phyloP scores from a whole-genome alignment of 2,329 filamentous ascomycete genomes.

The Blastomyces emzantsi region DNA sequence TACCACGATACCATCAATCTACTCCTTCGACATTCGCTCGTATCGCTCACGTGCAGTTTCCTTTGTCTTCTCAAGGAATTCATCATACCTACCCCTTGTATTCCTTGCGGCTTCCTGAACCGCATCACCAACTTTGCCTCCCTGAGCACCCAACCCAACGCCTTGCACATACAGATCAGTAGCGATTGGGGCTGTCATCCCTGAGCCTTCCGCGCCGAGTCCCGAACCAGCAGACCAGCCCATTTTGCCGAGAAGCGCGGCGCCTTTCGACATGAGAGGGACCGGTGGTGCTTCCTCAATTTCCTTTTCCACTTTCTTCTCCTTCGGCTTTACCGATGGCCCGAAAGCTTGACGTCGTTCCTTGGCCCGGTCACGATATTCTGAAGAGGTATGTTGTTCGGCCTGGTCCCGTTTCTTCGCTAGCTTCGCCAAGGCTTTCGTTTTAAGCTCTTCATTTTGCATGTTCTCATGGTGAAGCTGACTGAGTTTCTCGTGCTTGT shows the following conservation, averaged over 20 bases:
- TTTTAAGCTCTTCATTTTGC: conserved; percentile 41
- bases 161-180: conserved; percentile 44
- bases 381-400: conserved; percentile 20
- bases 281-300: conserved; percentile 22
- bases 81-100: conserved; percentile 39
- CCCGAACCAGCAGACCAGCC: conserved; percentile 42
- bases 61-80: conserved; percentile 41
- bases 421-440: conserved; percentile 34
- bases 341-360: conserved; percentile 41
- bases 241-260: conserved; percentile 44
- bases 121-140: conserved; percentile 42
- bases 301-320: conserved; percentile 28
- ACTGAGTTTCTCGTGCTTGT: conserved; percentile 52
- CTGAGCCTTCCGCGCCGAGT: conserved; percentile 41
- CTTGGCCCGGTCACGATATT: conserved; percentile 41
- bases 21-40: conserved; percentile 31
- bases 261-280: conserved; percentile 39
- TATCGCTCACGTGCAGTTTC: conserved; percentile 41
- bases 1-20: background rate
- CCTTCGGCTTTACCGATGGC: conserved; percentile 23
- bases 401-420: conserved; percentile 33
- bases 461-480: conserved; percentile 49
- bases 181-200: conserved; percentile 39
- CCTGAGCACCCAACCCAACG: conserved; percentile 42
- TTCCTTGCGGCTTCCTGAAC: conserved; percentile 41